Evolutionary conservation across 345 rosid genomes (phyloP), one percentile per base, ranked within the genome.

Genomic region (Lepidium africanum): DNA sequence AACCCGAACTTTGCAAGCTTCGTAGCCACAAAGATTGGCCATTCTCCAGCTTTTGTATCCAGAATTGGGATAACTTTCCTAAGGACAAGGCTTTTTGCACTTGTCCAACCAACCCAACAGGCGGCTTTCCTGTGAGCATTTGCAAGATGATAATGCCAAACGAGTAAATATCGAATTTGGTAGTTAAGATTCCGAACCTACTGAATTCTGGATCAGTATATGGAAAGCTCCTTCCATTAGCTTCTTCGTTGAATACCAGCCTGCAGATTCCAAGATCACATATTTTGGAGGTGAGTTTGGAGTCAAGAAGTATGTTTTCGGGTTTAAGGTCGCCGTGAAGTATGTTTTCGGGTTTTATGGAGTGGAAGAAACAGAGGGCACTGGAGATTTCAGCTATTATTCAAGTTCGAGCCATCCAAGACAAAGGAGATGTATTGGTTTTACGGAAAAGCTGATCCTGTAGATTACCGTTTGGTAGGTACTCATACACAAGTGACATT

Each of bases 241-340:
- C 81, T 68, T 74, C 84, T 14, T 62, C 50, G 4, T 41, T 74
- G 64, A 83, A 85, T 15, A 82, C 74, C 51, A 89, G 77, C 80
- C 88, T 82, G 70, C 83, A 81, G 43, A 85, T 82, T 43, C 92
- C 86, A 33, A 86, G 83, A 67, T 85, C 87, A 8, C 90, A 83
- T 73, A 89, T 81, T 81, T 86, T 89, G 88, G 89, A 83, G 66
- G 81, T 73, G 41, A 89, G 81, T 41, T 85, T 77, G 53, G 87
- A 81, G 78, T 89, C 85, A 1, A 85, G 84, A 46, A 87, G 78
- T 72, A 89, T 76, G 75, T 87, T 87, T 58, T 84, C 83, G 35
- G 86, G 92, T 65, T 85, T 89, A 67, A 89, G 76, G 80, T 85
- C 87, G 13, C 89, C 88, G 27, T 86, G 92, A 65, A 89, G 81